A percentile compares a stretch with the other conserved stretches of the same genome.
Conservation (phyloP, 1,284 basidiomycete species). For the Cutaneotrichosporon sp. region DNA sequence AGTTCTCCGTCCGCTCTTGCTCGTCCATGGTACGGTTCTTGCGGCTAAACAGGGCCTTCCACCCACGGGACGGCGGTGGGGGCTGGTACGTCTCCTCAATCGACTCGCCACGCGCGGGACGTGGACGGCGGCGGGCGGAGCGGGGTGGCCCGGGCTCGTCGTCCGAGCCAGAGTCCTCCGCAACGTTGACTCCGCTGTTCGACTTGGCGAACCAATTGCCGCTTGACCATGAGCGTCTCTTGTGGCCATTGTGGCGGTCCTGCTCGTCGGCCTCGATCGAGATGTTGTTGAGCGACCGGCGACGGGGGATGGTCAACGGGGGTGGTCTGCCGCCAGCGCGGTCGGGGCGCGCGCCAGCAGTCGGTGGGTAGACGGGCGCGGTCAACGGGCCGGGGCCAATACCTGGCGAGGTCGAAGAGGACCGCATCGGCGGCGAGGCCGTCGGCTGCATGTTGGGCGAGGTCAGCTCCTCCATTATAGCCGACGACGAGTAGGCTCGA, state of each 20-base stretch:
- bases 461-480: constrained; percentile 32
- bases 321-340: constrained; percentile 37
- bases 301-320: constrained; percentile 37
- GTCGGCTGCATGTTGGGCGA: constrained; percentile 13
- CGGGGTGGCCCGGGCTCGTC: constrained; percentile 40
- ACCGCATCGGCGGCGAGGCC: constrained; percentile 12
- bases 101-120: background rate
- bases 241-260: constrained; percentile 13
- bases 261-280: constrained; percentile 22
- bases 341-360: constrained; percentile 22
- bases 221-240: constrained; percentile 14
- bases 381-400: background rate
- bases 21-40: constrained; percentile 25
- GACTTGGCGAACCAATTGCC: constrained; percentile 15
- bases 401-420: constrained; percentile 14
- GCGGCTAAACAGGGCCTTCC: constrained; percentile 23
- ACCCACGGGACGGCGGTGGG: constrained; percentile 7
- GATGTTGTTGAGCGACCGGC: constrained; percentile 44
- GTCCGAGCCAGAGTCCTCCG: constrained; percentile 31
- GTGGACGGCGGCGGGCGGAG: background rate
- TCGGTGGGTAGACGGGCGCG: constrained; percentile 15
- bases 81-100: background rate
- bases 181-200: constrained; percentile 9
- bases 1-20: constrained; percentile 41
- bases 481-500: constrained; percentile 35